Evolutionary conservation across 2,329 filamentous ascomycete genomes (phyloP).

Genomic region (Penicillium sp.): DNA sequence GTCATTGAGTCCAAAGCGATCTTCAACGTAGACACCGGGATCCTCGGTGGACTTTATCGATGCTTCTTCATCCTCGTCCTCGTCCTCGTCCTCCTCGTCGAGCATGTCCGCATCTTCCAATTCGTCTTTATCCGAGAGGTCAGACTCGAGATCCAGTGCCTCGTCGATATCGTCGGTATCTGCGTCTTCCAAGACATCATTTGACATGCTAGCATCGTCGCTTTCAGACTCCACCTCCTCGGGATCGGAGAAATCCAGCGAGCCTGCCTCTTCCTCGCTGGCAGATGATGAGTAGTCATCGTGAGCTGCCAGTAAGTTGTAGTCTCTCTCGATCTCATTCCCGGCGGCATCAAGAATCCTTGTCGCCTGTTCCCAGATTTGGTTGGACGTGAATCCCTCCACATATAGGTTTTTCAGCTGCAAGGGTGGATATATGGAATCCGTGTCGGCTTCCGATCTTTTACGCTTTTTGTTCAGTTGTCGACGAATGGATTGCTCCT

Average conservation of each 20-base stretch:
- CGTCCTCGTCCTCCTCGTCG: constrained; percentile 10
- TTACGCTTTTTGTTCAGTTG: constrained; percentile 75
- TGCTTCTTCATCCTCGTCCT: constrained; percentile 8
- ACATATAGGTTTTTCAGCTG: constrained; percentile 81
- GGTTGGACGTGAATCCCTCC: constrained; percentile 80
- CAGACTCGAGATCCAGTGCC: constrained; percentile 1
- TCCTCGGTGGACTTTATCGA: constrained; percentile 35
- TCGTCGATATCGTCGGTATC: constrained; percentile 15
- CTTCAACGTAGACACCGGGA: constrained; percentile 62
- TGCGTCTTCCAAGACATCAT: constrained; percentile 12
- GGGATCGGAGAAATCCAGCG: constrained; percentile 10
- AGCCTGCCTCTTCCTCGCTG: constrained; percentile 6
- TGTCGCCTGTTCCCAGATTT: constrained; percentile 92
- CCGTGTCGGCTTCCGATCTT: constrained; percentile 54
- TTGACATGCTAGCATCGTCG: constrained; percentile 16
- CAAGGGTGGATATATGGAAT: constrained; percentile 55
- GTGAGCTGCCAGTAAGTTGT: constrained; percentile 38
- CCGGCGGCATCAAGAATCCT: constrained; percentile 71
- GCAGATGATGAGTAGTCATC: constrained; percentile 8
- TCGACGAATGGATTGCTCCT: constrained; percentile 68
- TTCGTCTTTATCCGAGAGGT: constrained; percentile 6
- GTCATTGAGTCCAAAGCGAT: constrained; percentile 86
- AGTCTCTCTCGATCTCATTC: constrained; percentile 52
- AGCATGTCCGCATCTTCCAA: constrained; percentile 7
- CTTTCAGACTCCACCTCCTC: constrained; percentile 17